Base-by-base conservation (phyloP, 768 basidiomycete genomes). In the Plicaturopsis crispa region DNA sequence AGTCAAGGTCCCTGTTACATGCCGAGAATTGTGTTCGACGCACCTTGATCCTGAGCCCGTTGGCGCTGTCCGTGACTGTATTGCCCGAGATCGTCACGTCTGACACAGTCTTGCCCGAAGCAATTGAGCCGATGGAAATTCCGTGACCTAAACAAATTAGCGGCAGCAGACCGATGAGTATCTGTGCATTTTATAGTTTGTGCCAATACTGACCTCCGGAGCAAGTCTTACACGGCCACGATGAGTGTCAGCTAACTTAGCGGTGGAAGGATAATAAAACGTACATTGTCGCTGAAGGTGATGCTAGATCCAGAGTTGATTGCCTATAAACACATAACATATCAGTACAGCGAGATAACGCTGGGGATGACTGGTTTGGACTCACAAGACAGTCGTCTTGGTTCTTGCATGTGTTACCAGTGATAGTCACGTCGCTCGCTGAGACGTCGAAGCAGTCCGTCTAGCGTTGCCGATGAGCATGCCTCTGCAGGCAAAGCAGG, bases 391-490 rank as follows among this genome's bases (percentile, higher is more conserved):
- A 52, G 32, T 52, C 51, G 24, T 52, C 51, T 39, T 52, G 50
- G 36, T 52, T 52, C 8, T 39, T 19, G 7, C 49, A 45, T 7
- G 39, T 42, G 28, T 42, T 46, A 13, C 31, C 30, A 16, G 38
- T 22, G 20, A 53, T 48, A 3, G 35, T 46, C 5, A 53, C 42
- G 21, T 46, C 31, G 33, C 47, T 44, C 0, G 47, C 49, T 10
- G 42, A 40, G 14, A 48, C 45, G 33, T 50, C 51, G 38, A 53
- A 53, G 3, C 51, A 48, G 26, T 53, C 51, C 5, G 51, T 53
- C 26, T 28, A 28, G n/a, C 26, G 26, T 28, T 28, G 10, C 10
- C 10, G 26, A 28, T 28, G 26, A 28, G 26, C 14, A 14, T 28
- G 14, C 8, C 14, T 28, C 26, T 28, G 14, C 14, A 28, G 26